A percentile compares a stretch with the other conserved stretches of the same genome.
phyloP scores from a whole-genome alignment of 768 basidiomycete species.

The Tylopilus balloui region DNA sequence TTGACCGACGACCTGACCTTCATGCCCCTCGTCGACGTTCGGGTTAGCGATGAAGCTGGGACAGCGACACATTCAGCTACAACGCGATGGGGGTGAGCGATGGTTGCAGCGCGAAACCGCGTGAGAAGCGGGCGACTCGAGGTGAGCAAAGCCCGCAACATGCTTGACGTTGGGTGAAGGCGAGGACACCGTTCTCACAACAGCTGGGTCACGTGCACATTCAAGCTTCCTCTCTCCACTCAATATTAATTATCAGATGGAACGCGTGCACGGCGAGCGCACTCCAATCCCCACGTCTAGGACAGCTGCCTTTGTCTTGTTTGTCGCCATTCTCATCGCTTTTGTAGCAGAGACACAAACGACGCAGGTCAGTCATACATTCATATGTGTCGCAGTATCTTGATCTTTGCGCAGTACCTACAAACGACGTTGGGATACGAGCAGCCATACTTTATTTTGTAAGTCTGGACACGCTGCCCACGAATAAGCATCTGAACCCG shows the following conservation, averaged over 20 bases:
- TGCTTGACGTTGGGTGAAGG: background rate
- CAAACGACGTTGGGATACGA: conserved; percentile 72
- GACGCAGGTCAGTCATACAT: conserved; percentile 52
- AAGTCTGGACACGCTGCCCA: conserved; percentile 24
- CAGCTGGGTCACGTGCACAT: conserved; percentile 10
- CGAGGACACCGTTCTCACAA: no score
- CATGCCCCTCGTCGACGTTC: conserved; percentile 68
- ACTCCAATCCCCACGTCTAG: conserved; percentile 24
- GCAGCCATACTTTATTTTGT: conserved; percentile 90
- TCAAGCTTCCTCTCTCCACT: background rate
- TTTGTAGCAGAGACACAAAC: conserved; percentile 77
- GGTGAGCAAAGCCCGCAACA: conserved; percentile 60
- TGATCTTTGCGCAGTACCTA: conserved; percentile 54
- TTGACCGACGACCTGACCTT: conserved; percentile 96
- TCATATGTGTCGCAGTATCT: background rate
- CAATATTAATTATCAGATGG: conserved; percentile 3
- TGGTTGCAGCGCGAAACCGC: conserved; percentile 43
- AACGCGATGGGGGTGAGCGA: conserved; percentile 31
- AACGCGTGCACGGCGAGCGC: background rate
- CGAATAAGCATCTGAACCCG: background rate
- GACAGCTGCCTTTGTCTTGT: conserved; percentile 48
- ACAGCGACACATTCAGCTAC: conserved; percentile 23
- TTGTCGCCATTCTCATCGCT: conserved; percentile 55
- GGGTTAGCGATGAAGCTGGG: conserved; percentile 18
- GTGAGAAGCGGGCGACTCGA: conserved; percentile 59